Evolutionary conservation across 139 green algal genomes (phyloP).

Genomic region (Tetraselmis striata): DNA sequence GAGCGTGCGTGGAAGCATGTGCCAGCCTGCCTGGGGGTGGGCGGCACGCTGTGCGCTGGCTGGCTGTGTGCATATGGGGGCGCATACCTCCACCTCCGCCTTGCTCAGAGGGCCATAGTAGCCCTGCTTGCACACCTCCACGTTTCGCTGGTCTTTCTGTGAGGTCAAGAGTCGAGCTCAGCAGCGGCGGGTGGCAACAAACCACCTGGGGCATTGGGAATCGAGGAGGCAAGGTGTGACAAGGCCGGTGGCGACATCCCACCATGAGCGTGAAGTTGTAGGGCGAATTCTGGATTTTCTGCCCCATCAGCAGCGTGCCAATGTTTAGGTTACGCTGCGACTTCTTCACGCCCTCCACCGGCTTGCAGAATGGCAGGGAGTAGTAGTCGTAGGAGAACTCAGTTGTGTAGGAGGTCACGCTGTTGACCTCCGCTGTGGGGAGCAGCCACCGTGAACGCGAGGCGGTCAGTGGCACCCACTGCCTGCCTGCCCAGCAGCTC

Average conservation of each 20-base stretch:
- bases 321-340: slow-evolving; percentile 72
- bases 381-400: slow-evolving; percentile 94
- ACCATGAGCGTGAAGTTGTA: slow-evolving; percentile 90
- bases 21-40: too few species aligned
- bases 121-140: slow-evolving; percentile 13
- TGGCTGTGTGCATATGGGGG: too few species aligned
- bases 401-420: slow-evolving; percentile 79
- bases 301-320: slow-evolving; percentile 84
- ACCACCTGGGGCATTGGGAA: too few species aligned
- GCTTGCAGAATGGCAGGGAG: slow-evolving; percentile 87
- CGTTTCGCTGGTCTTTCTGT: neutral
- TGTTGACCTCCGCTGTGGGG: slow-evolving; percentile 63
- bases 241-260: neutral
- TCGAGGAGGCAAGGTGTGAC: too few species aligned
- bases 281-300: slow-evolving; percentile 82
- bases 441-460: too few species aligned
- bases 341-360: slow-evolving; percentile 65
- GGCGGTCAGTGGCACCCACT: too few species aligned
- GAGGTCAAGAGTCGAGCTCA: too few species aligned
- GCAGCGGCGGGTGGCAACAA: too few species aligned
- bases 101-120: slow-evolving; percentile 43
- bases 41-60: too few species aligned
- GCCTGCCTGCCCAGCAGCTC: too few species aligned
- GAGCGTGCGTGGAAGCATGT: neutral
- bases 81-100: slow-evolving; percentile 32